These are phyloP conservation scores for rapeseed (Brassica napus) DNA, from an alignment of 345 rosid genomes.

Conservation along the genomic window DNA sequence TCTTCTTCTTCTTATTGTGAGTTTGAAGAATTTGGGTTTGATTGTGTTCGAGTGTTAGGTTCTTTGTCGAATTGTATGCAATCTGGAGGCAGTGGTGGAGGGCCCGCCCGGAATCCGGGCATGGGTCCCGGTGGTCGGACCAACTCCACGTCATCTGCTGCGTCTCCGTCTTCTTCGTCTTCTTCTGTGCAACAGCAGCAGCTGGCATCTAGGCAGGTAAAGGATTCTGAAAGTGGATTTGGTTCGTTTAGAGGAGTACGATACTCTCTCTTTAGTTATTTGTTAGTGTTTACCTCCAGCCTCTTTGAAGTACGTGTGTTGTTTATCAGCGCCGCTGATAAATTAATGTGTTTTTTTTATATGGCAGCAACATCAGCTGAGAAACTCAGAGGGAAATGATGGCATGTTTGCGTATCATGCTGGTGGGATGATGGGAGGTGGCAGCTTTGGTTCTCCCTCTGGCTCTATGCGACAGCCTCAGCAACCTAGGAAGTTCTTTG, in stretches of 20 bases:
- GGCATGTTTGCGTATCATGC: slow-evolving; percentile 73
- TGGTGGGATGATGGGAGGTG: slow-evolving; percentile 66
- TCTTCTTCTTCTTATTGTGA: background rate
- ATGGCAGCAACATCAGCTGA: slow-evolving; percentile 65
- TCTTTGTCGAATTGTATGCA: slow-evolving; percentile 59
- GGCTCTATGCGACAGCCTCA: slow-evolving; percentile 81
- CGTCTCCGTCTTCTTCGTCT: slow-evolving; percentile 94
- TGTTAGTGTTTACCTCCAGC: no score
- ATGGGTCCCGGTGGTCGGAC: slow-evolving; percentile 72
- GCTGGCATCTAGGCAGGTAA: slow-evolving; percentile 72
- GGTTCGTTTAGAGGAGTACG: background rate
- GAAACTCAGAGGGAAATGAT: slow-evolving; percentile 80
- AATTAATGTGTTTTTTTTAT: background rate
- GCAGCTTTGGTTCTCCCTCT: slow-evolving; percentile 59
- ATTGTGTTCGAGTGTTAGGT: slow-evolving; percentile 25
- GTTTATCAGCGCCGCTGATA: background rate
- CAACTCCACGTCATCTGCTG: slow-evolving; percentile 83
- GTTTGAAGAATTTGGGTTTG: slow-evolving; percentile 21
- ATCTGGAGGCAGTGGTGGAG: slow-evolving; percentile 81
- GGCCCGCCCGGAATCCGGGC: slow-evolving; percentile 71
- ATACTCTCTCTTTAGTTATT: background rate
- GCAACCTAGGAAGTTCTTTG: slow-evolving; percentile 79
- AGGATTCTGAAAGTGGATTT: slow-evolving; percentile 10
- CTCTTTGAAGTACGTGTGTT: background rate
- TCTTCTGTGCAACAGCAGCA: slow-evolving; percentile 79